phyloP scores from a whole-genome alignment of 805 yeast species.

The Wickerhamia fluorescens region DNA sequence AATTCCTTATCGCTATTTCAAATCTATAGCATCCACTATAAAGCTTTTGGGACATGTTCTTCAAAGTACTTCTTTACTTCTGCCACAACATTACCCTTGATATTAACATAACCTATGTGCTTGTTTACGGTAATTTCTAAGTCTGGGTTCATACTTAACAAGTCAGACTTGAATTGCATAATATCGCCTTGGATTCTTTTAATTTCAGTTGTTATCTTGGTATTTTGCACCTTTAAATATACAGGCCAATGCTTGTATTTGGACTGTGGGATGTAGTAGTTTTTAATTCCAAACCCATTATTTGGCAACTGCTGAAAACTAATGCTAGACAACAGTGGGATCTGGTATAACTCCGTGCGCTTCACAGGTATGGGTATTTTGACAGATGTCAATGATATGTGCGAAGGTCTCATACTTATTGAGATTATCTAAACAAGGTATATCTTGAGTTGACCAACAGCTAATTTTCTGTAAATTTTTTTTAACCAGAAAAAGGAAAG shows the following conservation, averaged over 20 bases:
- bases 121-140: constrained; percentile 35
- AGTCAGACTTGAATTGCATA: constrained; percentile 57
- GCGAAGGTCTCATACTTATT: constrained; percentile 27
- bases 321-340: constrained; percentile 24
- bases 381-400: constrained; percentile 15
- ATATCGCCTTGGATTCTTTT: constrained; percentile 67
- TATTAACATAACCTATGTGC: constrained; percentile 29
- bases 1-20: too few relatives aligned
- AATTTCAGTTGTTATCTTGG: constrained; percentile 65
- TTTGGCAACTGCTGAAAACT: constrained; percentile 19
- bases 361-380: constrained; percentile 13
- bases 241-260: constrained; percentile 73
- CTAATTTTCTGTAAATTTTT: too few relatives aligned
- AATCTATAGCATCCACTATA: too few relatives aligned
- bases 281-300: constrained; percentile 28
- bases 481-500: too few relatives aligned
- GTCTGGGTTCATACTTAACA: constrained; percentile 43
- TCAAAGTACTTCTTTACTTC: constrained; percentile 23
- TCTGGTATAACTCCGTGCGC: constrained; percentile 14
- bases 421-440: too few relatives aligned
- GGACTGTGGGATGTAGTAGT: constrained; percentile 44
- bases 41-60: constrained; percentile 5
- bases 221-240: constrained; percentile 59
- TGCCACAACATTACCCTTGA: constrained; percentile 33
- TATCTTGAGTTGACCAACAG: too few relatives aligned